A percentile compares a stretch with the other conserved stretches of the same genome.
Conservation (phyloP, 1,284 basidiomycete genomes). For the Lentinula novae-zelandiae region DNA sequence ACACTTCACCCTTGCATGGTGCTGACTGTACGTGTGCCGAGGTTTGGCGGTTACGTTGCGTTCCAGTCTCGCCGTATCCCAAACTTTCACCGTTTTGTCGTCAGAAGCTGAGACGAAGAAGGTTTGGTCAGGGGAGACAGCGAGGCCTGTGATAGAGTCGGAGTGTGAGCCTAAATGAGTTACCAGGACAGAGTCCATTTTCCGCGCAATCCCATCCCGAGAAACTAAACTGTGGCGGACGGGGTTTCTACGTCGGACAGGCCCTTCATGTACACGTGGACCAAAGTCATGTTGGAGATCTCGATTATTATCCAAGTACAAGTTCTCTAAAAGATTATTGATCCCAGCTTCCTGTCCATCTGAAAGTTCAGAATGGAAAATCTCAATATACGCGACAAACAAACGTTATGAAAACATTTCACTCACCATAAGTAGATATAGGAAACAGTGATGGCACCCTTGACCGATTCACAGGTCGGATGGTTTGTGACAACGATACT, state of each 20-base stretch:
- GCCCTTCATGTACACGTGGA: conserved; percentile 77
- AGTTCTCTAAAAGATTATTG: conserved; percentile 79
- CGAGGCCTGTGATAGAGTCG: conserved; percentile 75
- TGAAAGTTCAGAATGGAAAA: conserved; percentile 24
- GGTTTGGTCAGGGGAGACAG: conserved; percentile 88
- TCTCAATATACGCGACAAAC: conserved; percentile 6
- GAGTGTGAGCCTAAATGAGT: conserved; percentile 86
- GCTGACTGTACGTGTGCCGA: conserved; percentile 72
- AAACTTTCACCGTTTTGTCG: conserved; percentile 78
- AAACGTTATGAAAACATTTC: neutral
- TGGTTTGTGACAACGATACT: conserved; percentile 50
- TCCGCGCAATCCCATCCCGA: conserved; percentile 53
- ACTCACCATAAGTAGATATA: conserved; percentile 70
- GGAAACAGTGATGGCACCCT: conserved; percentile 49
- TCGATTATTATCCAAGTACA: conserved; percentile 84
- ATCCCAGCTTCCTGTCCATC: conserved; percentile 88
- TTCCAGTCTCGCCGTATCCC: conserved; percentile 49
- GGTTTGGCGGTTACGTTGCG: conserved; percentile 69
- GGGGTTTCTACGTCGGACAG: conserved; percentile 69
- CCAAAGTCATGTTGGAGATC: conserved; percentile 89
- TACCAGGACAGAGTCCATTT: conserved; percentile 74
- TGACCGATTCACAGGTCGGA: conserved; percentile 42
- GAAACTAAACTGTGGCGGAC: conserved; percentile 60
- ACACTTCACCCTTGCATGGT: conserved; percentile 76
- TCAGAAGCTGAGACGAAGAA: conserved; percentile 92